These are phyloP conservation scores for Termitomyces sp. DNA, from an alignment of 768 basidiomycete species.

Conservation along the genomic window DNA sequence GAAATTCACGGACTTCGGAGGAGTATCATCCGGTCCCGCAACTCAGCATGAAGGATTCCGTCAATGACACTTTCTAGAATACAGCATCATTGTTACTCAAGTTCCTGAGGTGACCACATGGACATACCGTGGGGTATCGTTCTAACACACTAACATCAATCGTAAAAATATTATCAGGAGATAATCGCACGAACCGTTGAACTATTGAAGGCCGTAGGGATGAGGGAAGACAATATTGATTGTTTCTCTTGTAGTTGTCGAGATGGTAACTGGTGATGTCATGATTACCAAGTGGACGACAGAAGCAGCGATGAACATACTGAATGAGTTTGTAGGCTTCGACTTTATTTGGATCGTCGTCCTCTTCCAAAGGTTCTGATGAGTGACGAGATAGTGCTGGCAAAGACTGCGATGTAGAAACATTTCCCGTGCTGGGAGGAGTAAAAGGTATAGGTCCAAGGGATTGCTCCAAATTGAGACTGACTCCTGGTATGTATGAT, in stretches of 20 bases:
- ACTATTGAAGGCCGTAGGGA: constrained; percentile 87
- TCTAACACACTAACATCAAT: constrained; percentile 31
- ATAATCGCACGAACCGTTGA: constrained; percentile 55
- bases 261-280: constrained; percentile 70
- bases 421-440: constrained; percentile 24
- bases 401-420: constrained; percentile 32
- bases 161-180: neutral
- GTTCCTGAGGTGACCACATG: neutral
- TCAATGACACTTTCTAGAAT: constrained; percentile 84
- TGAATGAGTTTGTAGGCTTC: constrained; percentile 84
- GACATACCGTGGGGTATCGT: constrained; percentile 79
- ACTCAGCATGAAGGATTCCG: constrained; percentile 81
- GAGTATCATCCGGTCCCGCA: constrained; percentile 89
- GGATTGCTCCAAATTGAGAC: constrained; percentile 53
- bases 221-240: constrained; percentile 82
- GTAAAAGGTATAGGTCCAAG: constrained; percentile 51
- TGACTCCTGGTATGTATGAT: constrained; percentile 55
- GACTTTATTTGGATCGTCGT: constrained; percentile 67
- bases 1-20: constrained; percentile 57
- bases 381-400: constrained; percentile 25
- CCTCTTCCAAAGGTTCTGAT: constrained; percentile 52
- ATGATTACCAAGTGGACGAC: neutral
- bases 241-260: constrained; percentile 85
- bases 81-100: constrained; percentile 11
- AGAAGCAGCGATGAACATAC: constrained; percentile 36